phyloP scores from a whole-genome alignment of 768 basidiomycete genomes.

The Strobilomyces dryophilus region DNA sequence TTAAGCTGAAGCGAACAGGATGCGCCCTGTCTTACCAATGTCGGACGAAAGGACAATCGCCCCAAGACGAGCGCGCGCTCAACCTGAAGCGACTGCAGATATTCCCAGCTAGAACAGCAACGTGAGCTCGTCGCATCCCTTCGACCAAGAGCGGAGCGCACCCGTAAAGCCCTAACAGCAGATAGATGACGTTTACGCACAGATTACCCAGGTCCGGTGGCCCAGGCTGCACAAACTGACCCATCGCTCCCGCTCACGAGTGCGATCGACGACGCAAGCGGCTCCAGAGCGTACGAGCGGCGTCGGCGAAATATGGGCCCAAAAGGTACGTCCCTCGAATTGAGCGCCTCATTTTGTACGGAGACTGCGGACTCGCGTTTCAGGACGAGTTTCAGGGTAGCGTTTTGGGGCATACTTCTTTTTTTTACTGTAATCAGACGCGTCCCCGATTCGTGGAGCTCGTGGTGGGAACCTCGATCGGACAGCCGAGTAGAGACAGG shows the following conservation, averaged over 20 bases:
- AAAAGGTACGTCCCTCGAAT: background rate
- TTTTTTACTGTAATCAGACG: background rate
- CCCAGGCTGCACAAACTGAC: background rate
- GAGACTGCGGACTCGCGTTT: background rate
- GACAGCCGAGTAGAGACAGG: background rate
- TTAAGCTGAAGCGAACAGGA: background rate
- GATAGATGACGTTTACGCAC: background rate
- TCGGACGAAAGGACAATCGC: conserved; percentile 11
- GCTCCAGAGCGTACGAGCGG: background rate
- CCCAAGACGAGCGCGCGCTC: conserved; percentile 15
- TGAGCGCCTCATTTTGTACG: background rate
- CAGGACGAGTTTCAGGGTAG: background rate
- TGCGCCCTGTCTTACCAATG: conserved; percentile 14
- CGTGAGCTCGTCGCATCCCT: background rate
- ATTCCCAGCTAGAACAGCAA: conserved; percentile 20
- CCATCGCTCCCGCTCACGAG: background rate
- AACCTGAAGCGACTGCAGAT: conserved; percentile 9
- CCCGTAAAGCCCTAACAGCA: conserved; percentile 21
- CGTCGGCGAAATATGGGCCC: background rate
- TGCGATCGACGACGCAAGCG: background rate
- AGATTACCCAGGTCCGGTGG: background rate
- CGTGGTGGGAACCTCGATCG: background rate
- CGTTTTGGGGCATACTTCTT: background rate
- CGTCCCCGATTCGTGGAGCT: background rate
- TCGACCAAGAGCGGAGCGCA: background rate